Conservation (phyloP, 2,329 filamentous ascomycete species). For the Arthroderma sp. region DNA sequence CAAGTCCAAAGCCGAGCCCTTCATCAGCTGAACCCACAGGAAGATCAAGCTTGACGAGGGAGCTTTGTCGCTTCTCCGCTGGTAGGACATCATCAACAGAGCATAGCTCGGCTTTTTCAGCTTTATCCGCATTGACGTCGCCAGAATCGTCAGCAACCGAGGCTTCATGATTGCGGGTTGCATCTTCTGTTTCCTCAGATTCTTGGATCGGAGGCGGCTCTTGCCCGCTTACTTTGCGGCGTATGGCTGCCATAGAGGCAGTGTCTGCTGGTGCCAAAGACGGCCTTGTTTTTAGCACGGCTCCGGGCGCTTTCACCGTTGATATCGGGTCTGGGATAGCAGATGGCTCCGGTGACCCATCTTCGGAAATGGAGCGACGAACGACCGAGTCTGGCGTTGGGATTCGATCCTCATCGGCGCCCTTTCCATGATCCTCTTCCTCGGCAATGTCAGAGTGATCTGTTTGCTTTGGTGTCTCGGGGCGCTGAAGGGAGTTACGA, state of each 20-base stretch:
- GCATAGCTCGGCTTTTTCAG: background rate
- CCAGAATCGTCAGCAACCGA: no score
- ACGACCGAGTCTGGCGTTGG: slow-evolving; percentile 84
- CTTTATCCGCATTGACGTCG: background rate
- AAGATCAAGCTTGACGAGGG: slow-evolving; percentile 69
- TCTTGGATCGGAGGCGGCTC: slow-evolving; percentile 23
- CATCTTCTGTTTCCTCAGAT: background rate
- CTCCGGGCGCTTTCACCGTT: slow-evolving; percentile 78
- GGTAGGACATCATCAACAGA: background rate
- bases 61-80: slow-evolving; percentile 47
- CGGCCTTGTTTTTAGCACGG: slow-evolving; percentile 74
- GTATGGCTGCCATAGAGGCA: slow-evolving; percentile 69
- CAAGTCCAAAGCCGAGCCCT: slow-evolving; percentile 64
- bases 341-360: slow-evolving; percentile 22
- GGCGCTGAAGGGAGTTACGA: slow-evolving; percentile 27
- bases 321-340: slow-evolving; percentile 60
- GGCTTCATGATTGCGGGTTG: no score
- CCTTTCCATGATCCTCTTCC: slow-evolving; percentile 34
- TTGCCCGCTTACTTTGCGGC: slow-evolving; percentile 72
- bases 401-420: slow-evolving; percentile 43
- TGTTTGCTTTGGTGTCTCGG: slow-evolving; percentile 40
- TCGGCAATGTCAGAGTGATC: slow-evolving; percentile 43
- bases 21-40: slow-evolving; percentile 58
- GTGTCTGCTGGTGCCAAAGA: slow-evolving; percentile 80
- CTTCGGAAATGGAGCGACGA: slow-evolving; percentile 51